Percentiles rank a stretch among this genome's conserved stretches.
Conservation (phyloP, 108 stramenopile genomes). For the Fragilariopsis cylindrus region DNA sequence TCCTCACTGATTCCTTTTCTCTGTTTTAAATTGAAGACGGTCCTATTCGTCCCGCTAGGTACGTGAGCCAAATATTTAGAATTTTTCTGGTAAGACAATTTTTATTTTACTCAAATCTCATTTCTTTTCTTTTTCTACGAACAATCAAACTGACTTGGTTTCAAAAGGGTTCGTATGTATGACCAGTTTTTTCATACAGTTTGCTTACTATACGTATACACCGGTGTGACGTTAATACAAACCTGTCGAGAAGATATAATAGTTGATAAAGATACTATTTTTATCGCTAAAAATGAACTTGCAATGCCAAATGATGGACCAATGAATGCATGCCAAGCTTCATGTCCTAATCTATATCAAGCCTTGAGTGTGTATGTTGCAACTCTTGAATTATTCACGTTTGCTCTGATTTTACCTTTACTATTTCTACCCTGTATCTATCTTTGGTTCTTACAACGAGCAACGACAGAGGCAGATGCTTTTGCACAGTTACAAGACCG, state of each 20-base stretch:
- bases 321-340: constrained; percentile 47
- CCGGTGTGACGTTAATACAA: constrained; percentile 57
- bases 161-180: constrained; percentile 45
- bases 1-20: too few relatives aligned
- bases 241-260: constrained; percentile 49
- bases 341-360: constrained; percentile 57
- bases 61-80: too few relatives aligned
- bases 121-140: too few relatives aligned
- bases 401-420: constrained; percentile 62
- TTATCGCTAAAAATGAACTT: background rate
- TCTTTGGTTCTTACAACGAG: constrained; percentile 59
- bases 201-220: constrained; percentile 57
- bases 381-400: constrained; percentile 54
- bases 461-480: constrained; percentile 44
- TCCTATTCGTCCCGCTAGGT: constrained; percentile 46
- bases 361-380: constrained; percentile 48
- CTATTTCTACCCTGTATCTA: constrained; percentile 71
- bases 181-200: constrained; percentile 67
- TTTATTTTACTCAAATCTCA: too few relatives aligned
- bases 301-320: constrained; percentile 13
- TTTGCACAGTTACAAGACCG: constrained; percentile 53
- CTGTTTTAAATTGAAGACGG: constrained; percentile 28
- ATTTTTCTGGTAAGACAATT: too few relatives aligned
- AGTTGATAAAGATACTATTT: constrained; percentile 8
- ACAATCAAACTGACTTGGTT: too few relatives aligned